phyloP scores from a whole-genome alignment of 2,329 filamentous ascomycete genomes.

The Microcyclosporella mali region DNA sequence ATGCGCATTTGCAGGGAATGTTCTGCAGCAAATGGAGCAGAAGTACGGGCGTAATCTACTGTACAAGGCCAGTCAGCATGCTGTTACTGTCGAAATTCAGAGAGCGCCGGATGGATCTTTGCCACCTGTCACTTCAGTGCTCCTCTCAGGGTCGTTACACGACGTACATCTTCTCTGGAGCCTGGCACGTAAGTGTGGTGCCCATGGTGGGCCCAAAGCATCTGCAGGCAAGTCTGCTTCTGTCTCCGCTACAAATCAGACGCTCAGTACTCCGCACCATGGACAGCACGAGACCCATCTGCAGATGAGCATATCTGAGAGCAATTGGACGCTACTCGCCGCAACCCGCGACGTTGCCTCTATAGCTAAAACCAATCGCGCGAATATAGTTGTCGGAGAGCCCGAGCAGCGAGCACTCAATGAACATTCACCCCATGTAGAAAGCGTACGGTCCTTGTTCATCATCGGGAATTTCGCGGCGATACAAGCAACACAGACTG shows the following conservation, averaged over 20 bases:
- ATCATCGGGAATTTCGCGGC: conserved; percentile 1
- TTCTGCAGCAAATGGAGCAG: conserved; percentile 3
- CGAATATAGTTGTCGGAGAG: conserved; percentile 3
- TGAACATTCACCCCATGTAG: neutral
- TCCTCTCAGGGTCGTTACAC: conserved; percentile 17
- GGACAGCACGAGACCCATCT: too few relatives aligned
- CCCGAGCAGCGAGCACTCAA: conserved; percentile 6
- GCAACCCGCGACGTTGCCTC: too few relatives aligned
- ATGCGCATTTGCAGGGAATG: conserved; percentile 7
- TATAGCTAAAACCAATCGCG: too few relatives aligned
- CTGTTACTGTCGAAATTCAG: conserved; percentile 14
- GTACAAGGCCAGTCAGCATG: neutral
- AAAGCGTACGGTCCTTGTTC: conserved; percentile 5
- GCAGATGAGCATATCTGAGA: too few relatives aligned
- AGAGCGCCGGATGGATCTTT: neutral
- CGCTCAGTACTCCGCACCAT: too few relatives aligned
- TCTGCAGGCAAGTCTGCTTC: too few relatives aligned
- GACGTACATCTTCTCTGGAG: too few relatives aligned
- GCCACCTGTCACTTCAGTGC: conserved; percentile 4
- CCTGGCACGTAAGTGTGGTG: too few relatives aligned
- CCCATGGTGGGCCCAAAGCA: too few relatives aligned
- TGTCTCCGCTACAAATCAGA: too few relatives aligned
- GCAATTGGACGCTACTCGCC: too few relatives aligned
- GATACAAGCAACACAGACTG: too few relatives aligned
- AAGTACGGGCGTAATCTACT: conserved; percentile 5